phyloP scores from a whole-genome alignment of 2,329 filamentous ascomycete genomes.

The Diaporthe aspalathi region DNA sequence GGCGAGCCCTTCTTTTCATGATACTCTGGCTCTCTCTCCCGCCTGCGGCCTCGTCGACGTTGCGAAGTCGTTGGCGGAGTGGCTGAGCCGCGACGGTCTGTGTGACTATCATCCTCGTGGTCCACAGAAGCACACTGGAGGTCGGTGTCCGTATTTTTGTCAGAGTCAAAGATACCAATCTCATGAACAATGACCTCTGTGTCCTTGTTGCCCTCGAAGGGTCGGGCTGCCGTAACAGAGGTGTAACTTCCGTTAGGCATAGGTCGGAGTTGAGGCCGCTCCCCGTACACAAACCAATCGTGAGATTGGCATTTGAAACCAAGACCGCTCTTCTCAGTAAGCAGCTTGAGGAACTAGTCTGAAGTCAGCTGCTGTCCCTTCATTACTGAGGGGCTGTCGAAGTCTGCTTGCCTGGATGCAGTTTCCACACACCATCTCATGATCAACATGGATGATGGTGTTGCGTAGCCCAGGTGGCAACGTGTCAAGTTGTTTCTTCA shows the following conservation, averaged over 20 bases:
- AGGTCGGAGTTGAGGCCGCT: neutral
- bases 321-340: constrained; percentile 1
- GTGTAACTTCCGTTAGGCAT: neutral
- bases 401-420: neutral
- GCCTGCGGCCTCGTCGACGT: rapidly evolving
- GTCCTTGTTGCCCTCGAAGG: rapidly evolving
- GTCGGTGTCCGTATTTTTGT: rapidly evolving
- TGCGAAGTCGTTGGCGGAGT: neutral
- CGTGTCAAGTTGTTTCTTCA: neutral
- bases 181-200: neutral
- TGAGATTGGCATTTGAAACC: neutral
- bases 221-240: too few relatives aligned
- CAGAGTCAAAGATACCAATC: neutral
- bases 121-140: neutral
- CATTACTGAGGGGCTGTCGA: too few relatives aligned
- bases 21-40: neutral
- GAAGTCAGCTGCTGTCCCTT: neutral
- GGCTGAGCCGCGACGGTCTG: neutral
- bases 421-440: neutral
- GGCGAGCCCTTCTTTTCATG: neutral
- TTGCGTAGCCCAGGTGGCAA: neutral
- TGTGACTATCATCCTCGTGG: neutral
- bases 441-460: neutral
- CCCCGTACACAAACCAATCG: neutral
- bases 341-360: neutral